Evolutionary conservation across 345 rosid genomes (phyloP).

Genomic region (Acer campestre): DNA sequence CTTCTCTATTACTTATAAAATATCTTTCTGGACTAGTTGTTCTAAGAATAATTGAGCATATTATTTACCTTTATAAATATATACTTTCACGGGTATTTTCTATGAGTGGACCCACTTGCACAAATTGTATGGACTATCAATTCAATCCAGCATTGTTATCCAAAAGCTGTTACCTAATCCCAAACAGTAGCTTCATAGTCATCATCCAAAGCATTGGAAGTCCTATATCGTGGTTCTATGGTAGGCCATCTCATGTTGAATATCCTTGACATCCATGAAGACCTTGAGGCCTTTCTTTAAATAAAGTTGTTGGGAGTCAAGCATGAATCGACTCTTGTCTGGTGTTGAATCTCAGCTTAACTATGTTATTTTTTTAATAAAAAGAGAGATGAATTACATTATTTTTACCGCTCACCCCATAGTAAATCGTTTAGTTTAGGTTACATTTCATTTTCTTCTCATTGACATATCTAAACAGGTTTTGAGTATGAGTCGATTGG

Average conservation of each 20-base stretch:
- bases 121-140: not conserved
- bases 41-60: not conserved
- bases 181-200: slow-evolving; percentile 11
- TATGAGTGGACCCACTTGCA: not conserved
- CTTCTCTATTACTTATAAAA: not conserved
- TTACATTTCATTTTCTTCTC: slow-evolving; percentile 6
- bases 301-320: slow-evolving; percentile 34
- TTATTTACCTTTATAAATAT: not conserved
- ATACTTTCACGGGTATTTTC: not conserved
- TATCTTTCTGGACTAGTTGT: not conserved
- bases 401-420: not conserved
- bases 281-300: slow-evolving; percentile 25
- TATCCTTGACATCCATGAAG: slow-evolving; percentile 24
- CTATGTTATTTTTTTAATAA: slow-evolving; percentile 16
- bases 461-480: slow-evolving; percentile 42
- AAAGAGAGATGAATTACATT: slow-evolving; percentile 17
- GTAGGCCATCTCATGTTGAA: slow-evolving; percentile 40
- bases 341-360: slow-evolving; percentile 20
- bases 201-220: slow-evolving; percentile 14
- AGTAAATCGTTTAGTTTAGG: not conserved
- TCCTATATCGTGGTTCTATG: slow-evolving; percentile 18
- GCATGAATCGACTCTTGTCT: slow-evolving; percentile 28
- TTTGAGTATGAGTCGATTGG: slow-evolving; percentile 73
- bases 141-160: not conserved
- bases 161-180: slow-evolving; percentile 18